Evolutionary conservation across 306 rosid species (phyloP), one percentile per base, ranked within the genome.

Genomic region (Sphenostylis stenocarpa): DNA sequence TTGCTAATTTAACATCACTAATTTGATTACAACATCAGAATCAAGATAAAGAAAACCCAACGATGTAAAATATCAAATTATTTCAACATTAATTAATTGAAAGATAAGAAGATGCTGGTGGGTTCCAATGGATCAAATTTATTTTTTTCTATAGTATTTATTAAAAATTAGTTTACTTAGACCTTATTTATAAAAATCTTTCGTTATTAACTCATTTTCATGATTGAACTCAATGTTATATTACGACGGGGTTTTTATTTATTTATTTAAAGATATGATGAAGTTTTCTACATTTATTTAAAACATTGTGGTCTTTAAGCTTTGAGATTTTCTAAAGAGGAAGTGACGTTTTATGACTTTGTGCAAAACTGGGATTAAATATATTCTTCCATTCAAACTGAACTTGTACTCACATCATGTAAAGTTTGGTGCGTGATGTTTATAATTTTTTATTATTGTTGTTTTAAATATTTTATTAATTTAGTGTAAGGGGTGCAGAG

Each of bases 281-380:
- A 9, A 43, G 66, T 57, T 85, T 87, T 85, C 84, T 72, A 38
- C n/a, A 7, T 7, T 29, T 51, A 15, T 79, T 70, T 77, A 21
- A 74, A 63, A 66, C 36, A 64, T 70, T 38, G 16, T 76, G 76
- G 51, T 76, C 39, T 39, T 7, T 73, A 67, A 16, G 43, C 47
- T 53, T 78, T 49, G 1, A 67, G 65, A 36, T 15, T 80, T 55
- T 65, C 80, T 36, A 71, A 9, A 7, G 62, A 44, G 74, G 73
- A 63, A 60, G 64, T 26, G 74, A 82, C 84, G 64, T 76, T 67
- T 3, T 77, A 74, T 82, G 91, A 87, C 91, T 85, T 85, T 82
- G 9, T 51, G 70, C 28, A 3, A 33, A 71, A 71, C 16, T 12
- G 36, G 60, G 1, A 71, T 23, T 36, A 15, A 12, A 26, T 15